Percentiles rank a stretch among this genome's conserved stretches.
These are phyloP conservation scores for Ascochyta viciae-villosae DNA, from an alignment of 2,329 filamentous ascomycete species.

Conservation along the genomic window DNA sequence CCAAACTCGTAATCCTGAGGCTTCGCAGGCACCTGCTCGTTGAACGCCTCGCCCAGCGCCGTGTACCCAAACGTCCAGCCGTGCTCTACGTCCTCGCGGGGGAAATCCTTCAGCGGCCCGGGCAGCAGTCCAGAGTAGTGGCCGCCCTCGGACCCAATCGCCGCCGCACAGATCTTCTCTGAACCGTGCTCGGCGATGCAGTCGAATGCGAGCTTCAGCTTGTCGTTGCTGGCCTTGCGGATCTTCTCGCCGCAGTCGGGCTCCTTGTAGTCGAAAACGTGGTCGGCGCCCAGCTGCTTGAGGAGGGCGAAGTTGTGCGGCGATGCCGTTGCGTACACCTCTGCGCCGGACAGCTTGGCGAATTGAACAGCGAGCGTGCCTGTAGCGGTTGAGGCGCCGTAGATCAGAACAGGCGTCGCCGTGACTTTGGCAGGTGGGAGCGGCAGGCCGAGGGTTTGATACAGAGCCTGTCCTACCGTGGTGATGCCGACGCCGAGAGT, in stretches of 20 bases:
- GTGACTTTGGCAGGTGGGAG: conserved; percentile 54
- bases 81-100: conserved; percentile 54
- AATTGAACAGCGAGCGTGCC: conserved; percentile 60
- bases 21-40: conserved; percentile 37
- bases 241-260: conserved; percentile 56
- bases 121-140: conserved; percentile 29
- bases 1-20: conserved; percentile 40
- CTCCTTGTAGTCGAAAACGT: conserved; percentile 60
- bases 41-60: conserved; percentile 50
- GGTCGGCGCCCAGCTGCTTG: conserved; percentile 56
- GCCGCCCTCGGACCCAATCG: conserved; percentile 31
- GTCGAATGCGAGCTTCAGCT: conserved; percentile 57
- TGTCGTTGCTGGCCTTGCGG: conserved; percentile 53
- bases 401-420: conserved; percentile 54
- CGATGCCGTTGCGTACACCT: conserved; percentile 57
- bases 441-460: conserved; percentile 53
- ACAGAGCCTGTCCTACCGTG: conserved; percentile 60
- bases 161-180: conserved; percentile 27
- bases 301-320: conserved; percentile 58
- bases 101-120: conserved; percentile 37
- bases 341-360: conserved; percentile 54
- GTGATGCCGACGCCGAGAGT: conserved; percentile 61
- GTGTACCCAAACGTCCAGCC: conserved; percentile 54
- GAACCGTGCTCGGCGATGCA: conserved; percentile 49
- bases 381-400: conserved; percentile 60